Base-by-base conservation (phyloP, 768 basidiomycete genomes). In the Tulasnella sp. region DNA sequence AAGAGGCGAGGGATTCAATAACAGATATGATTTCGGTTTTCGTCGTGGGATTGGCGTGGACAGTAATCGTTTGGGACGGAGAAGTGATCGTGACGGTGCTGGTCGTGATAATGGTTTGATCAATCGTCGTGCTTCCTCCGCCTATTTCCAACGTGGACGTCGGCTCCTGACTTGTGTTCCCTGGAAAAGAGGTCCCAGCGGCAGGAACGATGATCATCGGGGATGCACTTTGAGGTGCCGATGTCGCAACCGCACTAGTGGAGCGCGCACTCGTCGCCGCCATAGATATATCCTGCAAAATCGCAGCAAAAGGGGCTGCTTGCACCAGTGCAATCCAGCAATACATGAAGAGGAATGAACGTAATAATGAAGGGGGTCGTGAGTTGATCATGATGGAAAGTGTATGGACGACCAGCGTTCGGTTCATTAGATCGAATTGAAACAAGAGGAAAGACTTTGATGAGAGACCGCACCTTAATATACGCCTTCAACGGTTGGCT, bases 31-130 rank as follows among this genome's bases (percentile, higher is more conserved):
- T 32, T 32, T 67, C 32, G 61, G 61, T 67, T 32, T 67, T 67
- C 26, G 61, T 67, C 4, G 61, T 67, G 26, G 61, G 61, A 67
- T 67, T 67, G 61, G 61, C 61, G 61, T 67, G 61, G 10, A 67
- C 61, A 6, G 61, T 67, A 29, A 67, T 67, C 61, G 61, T 67
- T 67, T 67, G 61, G 3, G 61, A 5, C 7, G 61, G 61, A 32
- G 61, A 13, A 67, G 61, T 67, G 61, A 67, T 67, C 26, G 61
- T 67, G 2, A 67, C 61, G 61, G 61, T 67, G n/a, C 61, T 67
- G 26, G 61, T 67, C 26, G 61, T 67, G 32, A 67, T 32, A 29
- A 67, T 32, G 32, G 26, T 67, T 32, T 67, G 61, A 32, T 32
- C 61, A 32, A 67, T 32, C 26, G 61, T 67, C 13, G 61, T 67